A percentile compares a stretch with the other conserved stretches of the same genome.
Evolutionary conservation across 169 alveolate genomes (phyloP).

Genomic region (Eimeria necatrix): DNA sequence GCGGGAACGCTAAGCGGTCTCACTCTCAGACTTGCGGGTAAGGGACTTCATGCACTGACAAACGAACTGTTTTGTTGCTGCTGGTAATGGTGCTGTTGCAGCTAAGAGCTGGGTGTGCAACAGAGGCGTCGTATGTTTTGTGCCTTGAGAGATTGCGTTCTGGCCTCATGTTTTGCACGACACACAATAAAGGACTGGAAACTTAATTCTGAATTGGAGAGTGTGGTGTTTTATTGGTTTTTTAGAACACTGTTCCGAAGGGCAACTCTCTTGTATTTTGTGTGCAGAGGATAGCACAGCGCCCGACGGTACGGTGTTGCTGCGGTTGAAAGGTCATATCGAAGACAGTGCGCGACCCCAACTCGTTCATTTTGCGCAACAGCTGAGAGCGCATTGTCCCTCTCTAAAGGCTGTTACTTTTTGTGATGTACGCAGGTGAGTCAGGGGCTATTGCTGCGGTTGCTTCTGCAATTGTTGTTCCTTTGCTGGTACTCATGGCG

Average conservation of each 20-base stretch:
- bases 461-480: not conserved
- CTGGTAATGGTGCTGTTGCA: no score
- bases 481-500: not conserved
- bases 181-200: no score
- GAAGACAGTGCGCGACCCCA: slow-evolving; percentile 19
- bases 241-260: no score
- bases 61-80: no score
- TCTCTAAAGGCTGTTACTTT: slow-evolving; percentile 60
- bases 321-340: slow-evolving; percentile 58
- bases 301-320: not conserved
- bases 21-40: slow-evolving; percentile 56
- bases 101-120: no score
- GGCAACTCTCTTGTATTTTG: not conserved
- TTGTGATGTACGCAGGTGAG: slow-evolving; percentile 45
- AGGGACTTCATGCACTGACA: not conserved
- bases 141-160: no score
- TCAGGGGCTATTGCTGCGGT: not conserved
- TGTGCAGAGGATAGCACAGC: slow-evolving; percentile 28
- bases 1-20: slow-evolving; percentile 71
- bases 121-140: no score
- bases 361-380: slow-evolving; percentile 13
- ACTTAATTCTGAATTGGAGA: no score
- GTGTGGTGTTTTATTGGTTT: no score
- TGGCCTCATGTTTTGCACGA: no score
- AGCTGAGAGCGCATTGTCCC: not conserved